Evolutionary conservation across 257 asterid species (phyloP).

Genomic region (Misopates orontium): DNA sequence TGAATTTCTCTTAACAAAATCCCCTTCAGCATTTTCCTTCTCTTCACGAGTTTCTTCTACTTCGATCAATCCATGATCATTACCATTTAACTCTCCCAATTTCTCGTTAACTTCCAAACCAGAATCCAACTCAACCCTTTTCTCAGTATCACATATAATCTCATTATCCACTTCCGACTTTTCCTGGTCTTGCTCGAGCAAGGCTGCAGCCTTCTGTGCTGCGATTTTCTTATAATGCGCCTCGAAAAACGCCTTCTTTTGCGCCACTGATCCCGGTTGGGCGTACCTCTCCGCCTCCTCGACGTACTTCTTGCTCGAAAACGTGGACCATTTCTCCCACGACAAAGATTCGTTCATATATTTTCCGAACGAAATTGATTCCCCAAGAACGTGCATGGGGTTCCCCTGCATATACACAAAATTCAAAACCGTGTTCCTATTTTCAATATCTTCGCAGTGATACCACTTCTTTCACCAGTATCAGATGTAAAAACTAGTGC

Average conservation of each 20-base stretch:
- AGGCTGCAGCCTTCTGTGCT: constrained; percentile 78
- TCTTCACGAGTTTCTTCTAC: constrained; percentile 22
- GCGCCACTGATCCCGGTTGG: constrained; percentile 87
- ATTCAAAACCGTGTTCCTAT: not conserved
- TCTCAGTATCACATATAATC: constrained; percentile 17
- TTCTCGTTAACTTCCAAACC: constrained; percentile 22
- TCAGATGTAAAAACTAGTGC: too few species aligned
- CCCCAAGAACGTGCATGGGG: constrained; percentile 68
- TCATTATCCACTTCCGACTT: constrained; percentile 20
- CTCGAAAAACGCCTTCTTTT: constrained; percentile 96
- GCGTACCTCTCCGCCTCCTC: constrained; percentile 93
- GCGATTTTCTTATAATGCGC: constrained; percentile 96
- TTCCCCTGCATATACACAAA: constrained; percentile 55
- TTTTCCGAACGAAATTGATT: constrained; percentile 85
- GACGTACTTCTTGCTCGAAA: constrained; percentile 77
- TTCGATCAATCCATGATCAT: not conserved
- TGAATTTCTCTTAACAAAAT: constrained; percentile 27
- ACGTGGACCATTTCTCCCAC: constrained; percentile 96
- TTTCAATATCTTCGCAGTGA: not conserved
- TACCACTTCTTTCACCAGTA: too few species aligned
- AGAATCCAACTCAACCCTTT: constrained; percentile 23
- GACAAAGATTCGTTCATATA: constrained; percentile 66
- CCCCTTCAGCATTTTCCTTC: constrained; percentile 20
- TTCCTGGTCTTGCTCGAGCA: constrained; percentile 50
- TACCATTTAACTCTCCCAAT: constrained; percentile 13